phyloP scores from a whole-genome alignment of 2,329 filamentous ascomycete genomes.

The Immersiporthe knoxdaviesiana region DNA sequence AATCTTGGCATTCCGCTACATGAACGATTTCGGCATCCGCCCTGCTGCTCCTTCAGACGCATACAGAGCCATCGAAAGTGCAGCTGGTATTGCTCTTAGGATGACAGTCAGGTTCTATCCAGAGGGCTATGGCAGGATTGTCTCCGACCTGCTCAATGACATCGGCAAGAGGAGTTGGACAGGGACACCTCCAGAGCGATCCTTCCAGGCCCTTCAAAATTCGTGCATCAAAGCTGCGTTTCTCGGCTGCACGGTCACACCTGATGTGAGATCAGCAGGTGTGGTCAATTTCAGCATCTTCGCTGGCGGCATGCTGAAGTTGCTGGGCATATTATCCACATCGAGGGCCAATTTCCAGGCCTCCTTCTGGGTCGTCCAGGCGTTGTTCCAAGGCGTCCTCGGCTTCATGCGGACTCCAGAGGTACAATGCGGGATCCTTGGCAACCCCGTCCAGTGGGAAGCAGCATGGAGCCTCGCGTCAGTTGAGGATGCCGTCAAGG shows the following conservation, averaged over 20 bases:
- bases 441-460: neutral
- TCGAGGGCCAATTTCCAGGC: constrained; percentile 15
- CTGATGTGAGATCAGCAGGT: constrained; percentile 24
- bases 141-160: constrained; percentile 34
- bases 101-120: constrained; percentile 28
- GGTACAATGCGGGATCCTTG: constrained; percentile 2
- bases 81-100: constrained; percentile 38
- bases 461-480: constrained; percentile 9
- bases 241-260: constrained; percentile 52
- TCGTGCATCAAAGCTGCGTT: constrained; percentile 47
- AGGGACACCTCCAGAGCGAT: constrained; percentile 21
- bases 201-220: constrained; percentile 40
- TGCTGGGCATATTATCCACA: constrained; percentile 22
- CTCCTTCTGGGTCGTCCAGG: constrained; percentile 17
- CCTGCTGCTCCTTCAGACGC: constrained; percentile 4
- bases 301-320: constrained; percentile 38
- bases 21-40: constrained; percentile 24
- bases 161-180: constrained; percentile 31
- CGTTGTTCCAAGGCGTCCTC: constrained; percentile 20
- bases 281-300: constrained; percentile 48
- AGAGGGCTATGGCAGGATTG: constrained; percentile 24
- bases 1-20: constrained; percentile 35
- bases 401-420: constrained; percentile 15
- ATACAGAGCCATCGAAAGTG: constrained; percentile 24
- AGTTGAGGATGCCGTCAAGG: constrained; percentile 12